Evolutionary conservation across 805 yeast species (phyloP).

Genomic region (Trichomonascus vanleenenianus): DNA sequence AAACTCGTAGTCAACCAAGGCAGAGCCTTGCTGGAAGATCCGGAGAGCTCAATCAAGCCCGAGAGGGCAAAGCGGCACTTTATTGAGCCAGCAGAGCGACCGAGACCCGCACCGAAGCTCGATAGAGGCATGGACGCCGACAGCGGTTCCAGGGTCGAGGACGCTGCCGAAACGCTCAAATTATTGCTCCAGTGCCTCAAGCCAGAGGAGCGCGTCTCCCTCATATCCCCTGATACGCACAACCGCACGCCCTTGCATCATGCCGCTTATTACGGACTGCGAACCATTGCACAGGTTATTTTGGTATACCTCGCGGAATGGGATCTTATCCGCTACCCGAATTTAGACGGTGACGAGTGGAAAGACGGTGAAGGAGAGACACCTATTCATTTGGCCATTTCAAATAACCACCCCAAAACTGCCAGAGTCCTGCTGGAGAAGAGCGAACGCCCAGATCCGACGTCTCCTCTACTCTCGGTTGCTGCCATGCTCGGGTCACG

Average conservation of each 20-base stretch:
- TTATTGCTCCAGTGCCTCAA: constrained; percentile 53
- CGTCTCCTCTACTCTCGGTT: constrained; percentile 23
- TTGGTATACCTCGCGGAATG: constrained; percentile 50
- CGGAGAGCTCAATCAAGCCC: neutral
- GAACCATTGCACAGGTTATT: constrained; percentile 50
- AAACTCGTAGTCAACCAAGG: constrained; percentile 76
- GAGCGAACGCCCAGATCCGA: neutral
- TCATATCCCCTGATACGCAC: constrained; percentile 67
- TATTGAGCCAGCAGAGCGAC: constrained; percentile 44
- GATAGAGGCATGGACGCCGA: constrained; percentile 53
- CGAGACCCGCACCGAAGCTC: constrained; percentile 40
- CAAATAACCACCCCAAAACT: constrained; percentile 77
- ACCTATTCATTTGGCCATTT: constrained; percentile 76
- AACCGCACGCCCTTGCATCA: constrained; percentile 84
- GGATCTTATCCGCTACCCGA: constrained; percentile 29
- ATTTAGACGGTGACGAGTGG: constrained; percentile 26
- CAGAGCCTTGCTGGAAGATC: constrained; percentile 27
- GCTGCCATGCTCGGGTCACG: constrained; percentile 63
- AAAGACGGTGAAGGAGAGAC: constrained; percentile 65
- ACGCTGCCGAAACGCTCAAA: constrained; percentile 47
- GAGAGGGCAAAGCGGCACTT: constrained; percentile 8
- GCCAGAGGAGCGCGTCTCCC: constrained; percentile 42
- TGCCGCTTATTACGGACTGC: constrained; percentile 79
- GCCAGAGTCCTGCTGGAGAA: constrained; percentile 46
- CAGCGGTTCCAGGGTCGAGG: constrained; percentile 39